phyloP scores from a whole-genome alignment of 2,329 filamentous ascomycete species.

The Rhynchosporium secalis region DNA sequence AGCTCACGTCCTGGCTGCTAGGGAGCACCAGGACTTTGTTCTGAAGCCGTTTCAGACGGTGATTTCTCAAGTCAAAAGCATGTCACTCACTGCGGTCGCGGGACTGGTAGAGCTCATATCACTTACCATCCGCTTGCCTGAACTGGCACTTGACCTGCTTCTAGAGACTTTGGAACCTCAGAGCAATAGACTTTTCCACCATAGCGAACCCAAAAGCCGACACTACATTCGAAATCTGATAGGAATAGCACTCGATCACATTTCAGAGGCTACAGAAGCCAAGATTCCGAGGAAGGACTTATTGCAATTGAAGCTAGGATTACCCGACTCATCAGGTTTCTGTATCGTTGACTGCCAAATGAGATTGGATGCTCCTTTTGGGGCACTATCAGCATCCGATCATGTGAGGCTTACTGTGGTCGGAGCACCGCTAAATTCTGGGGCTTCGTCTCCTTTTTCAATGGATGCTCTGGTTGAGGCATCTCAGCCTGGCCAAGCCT shows the following conservation, averaged over 20 bases:
- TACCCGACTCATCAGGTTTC: background rate
- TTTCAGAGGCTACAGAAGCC: slow-evolving; percentile 11
- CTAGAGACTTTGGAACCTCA: slow-evolving; percentile 9
- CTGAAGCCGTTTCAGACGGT: slow-evolving; percentile 13
- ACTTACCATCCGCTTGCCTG: slow-evolving; percentile 11
- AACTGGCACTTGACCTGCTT: slow-evolving; percentile 16
- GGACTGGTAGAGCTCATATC: slow-evolving; percentile 16
- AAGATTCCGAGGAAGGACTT: slow-evolving; percentile 6
- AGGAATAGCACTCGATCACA: slow-evolving; percentile 17
- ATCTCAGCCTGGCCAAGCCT: slow-evolving; percentile 7
- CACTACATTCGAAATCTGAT: slow-evolving; percentile 12
- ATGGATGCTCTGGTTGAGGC: slow-evolving; percentile 15
- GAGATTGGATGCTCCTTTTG: slow-evolving; percentile 10
- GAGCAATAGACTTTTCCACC: background rate
- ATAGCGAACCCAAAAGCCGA: background rate
- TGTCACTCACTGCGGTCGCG: slow-evolving; percentile 9
- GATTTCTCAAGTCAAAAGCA: slow-evolving; percentile 14
- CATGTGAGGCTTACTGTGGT: slow-evolving; percentile 15
- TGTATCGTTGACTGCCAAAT: slow-evolving; percentile 3
- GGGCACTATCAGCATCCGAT: slow-evolving; percentile 6
- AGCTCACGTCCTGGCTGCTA: slow-evolving; percentile 16
- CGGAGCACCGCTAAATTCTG: slow-evolving; percentile 3
- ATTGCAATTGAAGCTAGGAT: slow-evolving; percentile 7
- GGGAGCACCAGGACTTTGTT: slow-evolving; percentile 13
- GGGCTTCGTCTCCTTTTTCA: background rate